Percentiles rank a stretch among this genome's conserved stretches.
Evolutionary conservation across 257 asterid genomes (phyloP).

Genomic region (Cynanchum wilfordii): DNA sequence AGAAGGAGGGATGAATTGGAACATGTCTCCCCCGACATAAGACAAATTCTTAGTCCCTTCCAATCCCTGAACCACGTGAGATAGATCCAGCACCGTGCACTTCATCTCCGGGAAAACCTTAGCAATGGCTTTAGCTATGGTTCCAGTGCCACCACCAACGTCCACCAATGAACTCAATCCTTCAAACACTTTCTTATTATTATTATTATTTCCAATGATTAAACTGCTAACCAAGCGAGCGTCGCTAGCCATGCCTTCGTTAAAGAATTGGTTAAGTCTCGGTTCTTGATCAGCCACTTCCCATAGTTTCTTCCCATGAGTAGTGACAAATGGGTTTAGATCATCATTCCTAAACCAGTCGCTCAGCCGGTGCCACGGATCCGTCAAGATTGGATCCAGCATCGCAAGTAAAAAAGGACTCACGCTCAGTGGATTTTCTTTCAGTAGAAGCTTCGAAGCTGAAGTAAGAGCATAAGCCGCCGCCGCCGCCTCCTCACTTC

Average conservation of each 20-base stretch:
- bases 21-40: slow-evolving; percentile 25
- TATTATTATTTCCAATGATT: not conserved
- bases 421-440: slow-evolving; percentile 10
- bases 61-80: not conserved
- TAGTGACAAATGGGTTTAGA: slow-evolving; percentile 11
- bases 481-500: not conserved
- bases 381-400: slow-evolving; percentile 6
- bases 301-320: slow-evolving; percentile 20
- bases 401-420: not conserved
- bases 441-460: slow-evolving; percentile 22
- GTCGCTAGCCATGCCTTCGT: slow-evolving; percentile 34
- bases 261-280: slow-evolving; percentile 16
- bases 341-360: slow-evolving; percentile 23
- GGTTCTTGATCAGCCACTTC: slow-evolving; percentile 13
- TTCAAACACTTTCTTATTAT: slow-evolving; percentile 1
- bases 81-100: too few relatives aligned
- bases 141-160: slow-evolving; percentile 19
- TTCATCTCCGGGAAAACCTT: too few relatives aligned
- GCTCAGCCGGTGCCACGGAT: slow-evolving; percentile 18
- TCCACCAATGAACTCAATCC: slow-evolving; percentile 17
- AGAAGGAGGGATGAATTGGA: slow-evolving; percentile 14
- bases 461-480: slow-evolving; percentile 14
- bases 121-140: not conserved
- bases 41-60: slow-evolving; percentile 5
- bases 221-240: slow-evolving; percentile 12